These are phyloP conservation scores for Stachybotrys chartarum DNA, from an alignment of 2,329 filamentous ascomycete species.

Conservation along the genomic window DNA sequence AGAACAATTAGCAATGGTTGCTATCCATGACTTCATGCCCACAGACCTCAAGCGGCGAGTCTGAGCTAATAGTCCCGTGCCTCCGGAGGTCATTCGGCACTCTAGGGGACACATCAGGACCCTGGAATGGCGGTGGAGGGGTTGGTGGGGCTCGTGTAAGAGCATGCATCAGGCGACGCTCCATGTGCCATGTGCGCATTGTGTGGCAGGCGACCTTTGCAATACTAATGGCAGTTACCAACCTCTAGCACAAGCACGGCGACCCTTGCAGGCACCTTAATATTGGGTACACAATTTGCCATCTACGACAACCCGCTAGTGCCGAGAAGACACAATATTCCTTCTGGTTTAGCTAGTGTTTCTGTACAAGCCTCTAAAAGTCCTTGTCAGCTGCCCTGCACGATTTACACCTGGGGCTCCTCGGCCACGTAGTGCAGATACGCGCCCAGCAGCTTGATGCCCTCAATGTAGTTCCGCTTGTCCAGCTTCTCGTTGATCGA, in stretches of 20 bases:
- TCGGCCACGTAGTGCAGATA: slow-evolving; percentile 95
- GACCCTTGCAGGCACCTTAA: too few species aligned
- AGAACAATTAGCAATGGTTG: neutral
- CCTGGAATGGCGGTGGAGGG: neutral
- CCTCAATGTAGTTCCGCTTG: slow-evolving; percentile 95
- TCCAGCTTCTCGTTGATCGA: slow-evolving; percentile 99
- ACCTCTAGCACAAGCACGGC: too few species aligned
- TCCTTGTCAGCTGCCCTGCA: slow-evolving; percentile 1
- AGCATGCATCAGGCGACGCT: neutral
- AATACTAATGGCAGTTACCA: too few species aligned
- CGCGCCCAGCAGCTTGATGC: slow-evolving; percentile 88
- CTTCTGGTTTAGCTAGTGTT: too few species aligned
- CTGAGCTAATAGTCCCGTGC: neutral
- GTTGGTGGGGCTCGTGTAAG: neutral
- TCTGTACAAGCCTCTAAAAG: neutral
- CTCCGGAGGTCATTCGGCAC: neutral
- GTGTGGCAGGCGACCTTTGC: neutral
- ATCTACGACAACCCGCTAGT: too few species aligned
- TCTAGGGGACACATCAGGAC: neutral
- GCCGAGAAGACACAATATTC: too few species aligned
- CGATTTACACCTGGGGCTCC: slow-evolving; percentile 53
- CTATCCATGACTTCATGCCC: neutral
- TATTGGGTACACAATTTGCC: too few species aligned
- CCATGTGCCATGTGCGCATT: neutral
- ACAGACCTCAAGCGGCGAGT: neutral